Percentiles rank a stretch among this genome's conserved stretches.
phyloP scores from a whole-genome alignment of 176 grass and related monocot genomes.

The Raddia guianensis region DNA sequence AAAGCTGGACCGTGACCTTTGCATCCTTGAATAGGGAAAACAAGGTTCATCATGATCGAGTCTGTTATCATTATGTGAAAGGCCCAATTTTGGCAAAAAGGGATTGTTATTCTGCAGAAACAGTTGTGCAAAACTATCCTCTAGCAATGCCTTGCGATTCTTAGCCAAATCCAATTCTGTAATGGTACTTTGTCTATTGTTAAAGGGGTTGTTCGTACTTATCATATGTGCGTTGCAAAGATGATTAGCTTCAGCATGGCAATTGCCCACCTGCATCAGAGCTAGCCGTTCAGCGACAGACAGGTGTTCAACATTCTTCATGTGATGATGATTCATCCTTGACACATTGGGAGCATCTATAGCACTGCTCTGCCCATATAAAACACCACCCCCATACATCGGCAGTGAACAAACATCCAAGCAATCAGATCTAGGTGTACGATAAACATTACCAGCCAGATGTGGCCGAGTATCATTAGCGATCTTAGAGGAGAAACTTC shows the following conservation, averaged over 20 bases:
- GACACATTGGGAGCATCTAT: slow-evolving; percentile 40
- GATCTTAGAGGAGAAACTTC: slow-evolving; percentile 35
- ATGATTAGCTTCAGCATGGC: slow-evolving; percentile 46
- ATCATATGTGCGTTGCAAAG: slow-evolving; percentile 11
- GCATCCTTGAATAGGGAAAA: slow-evolving; percentile 40
- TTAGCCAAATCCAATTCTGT: slow-evolving; percentile 54
- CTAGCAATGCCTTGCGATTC: slow-evolving; percentile 56
- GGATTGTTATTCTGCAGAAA: slow-evolving; percentile 55
- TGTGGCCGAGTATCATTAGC: slow-evolving; percentile 8
- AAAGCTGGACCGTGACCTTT: slow-evolving; percentile 39
- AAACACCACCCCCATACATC: slow-evolving; percentile 44
- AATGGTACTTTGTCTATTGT: slow-evolving; percentile 33
- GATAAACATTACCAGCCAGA: slow-evolving; percentile 32
- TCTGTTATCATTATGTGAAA: slow-evolving; percentile 41
- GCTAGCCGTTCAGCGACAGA: slow-evolving; percentile 46
- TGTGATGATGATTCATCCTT: slow-evolving; percentile 34
- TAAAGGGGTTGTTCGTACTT: slow-evolving; percentile 40
- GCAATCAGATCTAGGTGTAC: slow-evolving; percentile 12
- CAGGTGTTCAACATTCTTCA: slow-evolving; percentile 40
- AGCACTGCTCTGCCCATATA: slow-evolving; percentile 41
- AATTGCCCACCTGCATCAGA: slow-evolving; percentile 51
- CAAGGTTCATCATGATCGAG: slow-evolving; percentile 37
- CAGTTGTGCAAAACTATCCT: slow-evolving; percentile 53
- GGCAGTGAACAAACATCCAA: slow-evolving; percentile 19
- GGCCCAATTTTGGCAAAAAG: slow-evolving; percentile 46